A percentile compares a stretch with the other conserved stretches of the same genome.
phyloP scores from a whole-genome alignment of 257 asterid species.

The Solanum microdontum region DNA sequence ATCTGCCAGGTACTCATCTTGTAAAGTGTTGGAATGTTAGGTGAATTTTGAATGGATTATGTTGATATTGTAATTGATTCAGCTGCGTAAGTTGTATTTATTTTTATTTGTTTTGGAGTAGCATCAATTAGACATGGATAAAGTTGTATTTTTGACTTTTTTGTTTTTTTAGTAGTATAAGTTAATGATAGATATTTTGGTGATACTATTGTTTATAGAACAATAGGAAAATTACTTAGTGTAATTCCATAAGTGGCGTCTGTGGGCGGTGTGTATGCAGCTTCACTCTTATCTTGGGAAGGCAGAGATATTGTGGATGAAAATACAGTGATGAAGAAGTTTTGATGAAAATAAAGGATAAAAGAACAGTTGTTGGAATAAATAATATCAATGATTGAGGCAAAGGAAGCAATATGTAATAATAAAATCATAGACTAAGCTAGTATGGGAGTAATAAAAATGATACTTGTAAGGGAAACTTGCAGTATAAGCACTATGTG shows the following conservation, averaged over 20 bases:
- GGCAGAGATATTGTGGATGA: not conserved
- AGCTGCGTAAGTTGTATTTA: not conserved
- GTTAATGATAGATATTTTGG: not conserved
- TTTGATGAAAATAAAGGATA: not conserved
- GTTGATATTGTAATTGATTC: not conserved
- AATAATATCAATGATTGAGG: not conserved
- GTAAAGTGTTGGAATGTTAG: too few relatives aligned
- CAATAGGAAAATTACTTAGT: not conserved
- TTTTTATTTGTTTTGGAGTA: not conserved
- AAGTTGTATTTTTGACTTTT: not conserved
- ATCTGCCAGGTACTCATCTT: slow-evolving; percentile 56
- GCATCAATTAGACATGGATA: not conserved
- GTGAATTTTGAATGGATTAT: not conserved
- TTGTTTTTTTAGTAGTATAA: not conserved
- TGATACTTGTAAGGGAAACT: not conserved
- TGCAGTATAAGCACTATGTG: not conserved
- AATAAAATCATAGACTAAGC: not conserved
- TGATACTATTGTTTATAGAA: not conserved
- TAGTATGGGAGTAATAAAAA: not conserved
- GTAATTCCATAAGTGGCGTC: not conserved
- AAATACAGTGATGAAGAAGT: not conserved
- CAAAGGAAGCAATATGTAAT: not conserved
- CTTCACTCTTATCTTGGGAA: not conserved
- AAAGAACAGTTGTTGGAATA: not conserved
- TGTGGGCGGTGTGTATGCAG: not conserved